phyloP scores from a whole-genome alignment of 257 asterid species.

The Cruciata laevipes region DNA sequence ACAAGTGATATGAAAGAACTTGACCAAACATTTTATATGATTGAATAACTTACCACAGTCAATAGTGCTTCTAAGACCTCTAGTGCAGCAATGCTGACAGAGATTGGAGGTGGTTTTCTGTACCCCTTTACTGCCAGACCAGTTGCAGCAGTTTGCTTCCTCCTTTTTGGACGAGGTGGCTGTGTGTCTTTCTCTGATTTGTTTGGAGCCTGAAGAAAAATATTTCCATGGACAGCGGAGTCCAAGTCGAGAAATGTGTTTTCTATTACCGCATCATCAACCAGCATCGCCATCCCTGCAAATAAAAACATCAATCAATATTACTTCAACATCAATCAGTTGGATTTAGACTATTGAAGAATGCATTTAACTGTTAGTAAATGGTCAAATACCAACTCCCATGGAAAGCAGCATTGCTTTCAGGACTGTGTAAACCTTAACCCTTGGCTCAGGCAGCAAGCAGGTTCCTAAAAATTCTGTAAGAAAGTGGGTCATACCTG shows the following conservation, averaged over 20 bases:
- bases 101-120: constrained; percentile 31
- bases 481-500: constrained; percentile 45
- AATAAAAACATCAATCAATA: too few relatives aligned
- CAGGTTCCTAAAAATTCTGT: constrained; percentile 52
- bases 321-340: too few relatives aligned
- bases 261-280: constrained; percentile 43
- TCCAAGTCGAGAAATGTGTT: constrained; percentile 51
- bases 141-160: constrained; percentile 56
- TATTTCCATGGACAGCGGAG: constrained; percentile 26
- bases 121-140: constrained; percentile 32
- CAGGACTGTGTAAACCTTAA: constrained; percentile 56
- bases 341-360: too few relatives aligned
- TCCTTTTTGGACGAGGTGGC: constrained; percentile 46
- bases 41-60: constrained; percentile 47
- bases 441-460: constrained; percentile 55
- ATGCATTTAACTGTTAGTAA: too few relatives aligned
- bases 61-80: constrained; percentile 76
- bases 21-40: neutral
- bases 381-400: constrained; percentile 68
- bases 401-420: constrained; percentile 55
- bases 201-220: constrained; percentile 22
- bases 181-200: constrained; percentile 25
- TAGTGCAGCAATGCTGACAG: constrained; percentile 73
- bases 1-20: too few relatives aligned
- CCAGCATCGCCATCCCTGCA: constrained; percentile 57